Percentiles rank a stretch among this genome's conserved stretches.
Conservation (phyloP, 192 early-diverging fungal species). For the Umbelopsis vinacea region DNA sequence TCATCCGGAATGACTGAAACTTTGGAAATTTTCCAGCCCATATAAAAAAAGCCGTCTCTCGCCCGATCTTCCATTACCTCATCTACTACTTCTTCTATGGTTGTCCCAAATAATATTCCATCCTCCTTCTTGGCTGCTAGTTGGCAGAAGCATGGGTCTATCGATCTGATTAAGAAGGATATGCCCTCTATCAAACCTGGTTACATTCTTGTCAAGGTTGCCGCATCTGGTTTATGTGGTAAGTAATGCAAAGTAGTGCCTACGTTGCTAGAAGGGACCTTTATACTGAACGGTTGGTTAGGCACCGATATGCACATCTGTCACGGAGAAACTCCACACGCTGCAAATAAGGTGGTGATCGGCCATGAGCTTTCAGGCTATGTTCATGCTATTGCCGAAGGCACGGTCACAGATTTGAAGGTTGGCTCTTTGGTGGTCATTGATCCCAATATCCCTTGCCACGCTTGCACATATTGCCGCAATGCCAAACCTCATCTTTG, state of each 20-base stretch:
- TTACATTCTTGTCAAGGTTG: conserved; percentile 50
- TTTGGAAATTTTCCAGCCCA: neutral
- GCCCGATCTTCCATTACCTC: neutral
- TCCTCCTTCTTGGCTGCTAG: conserved; percentile 33
- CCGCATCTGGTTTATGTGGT: conserved; percentile 57
- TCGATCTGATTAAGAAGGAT: conserved; percentile 42
- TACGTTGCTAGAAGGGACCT: neutral
- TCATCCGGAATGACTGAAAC: conserved; percentile 12
- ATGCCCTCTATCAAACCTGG: conserved; percentile 43
- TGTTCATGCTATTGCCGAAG: conserved; percentile 46
- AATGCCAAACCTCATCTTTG: conserved; percentile 52
- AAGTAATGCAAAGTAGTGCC: neutral
- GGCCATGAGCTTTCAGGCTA: conserved; percentile 58
- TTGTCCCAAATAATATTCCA: conserved; percentile 2
- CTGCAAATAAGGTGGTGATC: conserved; percentile 45
- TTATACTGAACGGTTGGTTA: neutral
- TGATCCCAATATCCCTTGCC: conserved; percentile 56
- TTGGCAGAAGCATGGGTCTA: conserved; percentile 50
- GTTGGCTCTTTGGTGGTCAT: conserved; percentile 50
- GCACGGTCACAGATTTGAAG: conserved; percentile 31
- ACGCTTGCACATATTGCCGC: conserved; percentile 51
- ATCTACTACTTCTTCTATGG: conserved; percentile 7
- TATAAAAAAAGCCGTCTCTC: neutral
- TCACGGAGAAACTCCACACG: conserved; percentile 57
- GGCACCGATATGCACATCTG: conserved; percentile 58